Evolutionary conservation across 306 rosid genomes (phyloP).

Genomic region (Quercus dentata): DNA sequence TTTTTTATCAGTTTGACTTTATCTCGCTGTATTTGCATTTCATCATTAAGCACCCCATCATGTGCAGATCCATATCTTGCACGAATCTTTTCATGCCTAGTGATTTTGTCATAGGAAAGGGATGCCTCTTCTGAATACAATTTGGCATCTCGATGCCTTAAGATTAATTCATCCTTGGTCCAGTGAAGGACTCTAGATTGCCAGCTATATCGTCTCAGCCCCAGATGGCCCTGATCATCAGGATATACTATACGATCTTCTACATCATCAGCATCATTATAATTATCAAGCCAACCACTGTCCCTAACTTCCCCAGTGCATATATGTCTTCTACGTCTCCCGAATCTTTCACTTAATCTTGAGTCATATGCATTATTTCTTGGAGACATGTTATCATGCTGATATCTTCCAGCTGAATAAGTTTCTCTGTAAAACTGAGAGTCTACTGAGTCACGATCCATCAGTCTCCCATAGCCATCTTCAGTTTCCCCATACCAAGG

Average conservation of each 20-base stretch:
- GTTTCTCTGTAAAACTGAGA: constrained; percentile 27
- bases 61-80: constrained; percentile 23
- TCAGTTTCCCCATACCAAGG: constrained; percentile 29
- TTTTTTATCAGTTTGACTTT: constrained; percentile 24
- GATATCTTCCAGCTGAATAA: constrained; percentile 7
- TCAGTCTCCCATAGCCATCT: constrained; percentile 33
- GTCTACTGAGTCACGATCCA: constrained; percentile 15
- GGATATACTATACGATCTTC: constrained; percentile 35
- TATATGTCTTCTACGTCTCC: constrained; percentile 26
- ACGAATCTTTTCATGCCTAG: constrained; percentile 13
- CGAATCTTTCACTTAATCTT: constrained; percentile 25
- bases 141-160: constrained; percentile 27
- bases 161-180: constrained; percentile 35
- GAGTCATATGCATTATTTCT: constrained; percentile 25
- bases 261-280: constrained; percentile 26
- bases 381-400: constrained; percentile 22
- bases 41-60: constrained; percentile 32
- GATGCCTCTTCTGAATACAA: constrained; percentile 20
- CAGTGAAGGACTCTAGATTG: constrained; percentile 39
- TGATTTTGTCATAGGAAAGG: constrained; percentile 14
- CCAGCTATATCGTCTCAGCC: constrained; percentile 25
- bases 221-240: constrained; percentile 24
- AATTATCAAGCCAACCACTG: constrained; percentile 30
- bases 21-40: constrained; percentile 29
- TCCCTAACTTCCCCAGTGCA: constrained; percentile 24